These are phyloP conservation scores for Ustilago xerochloae DNA, from an alignment of 1,284 basidiomycete species.

Conservation along the genomic window DNA sequence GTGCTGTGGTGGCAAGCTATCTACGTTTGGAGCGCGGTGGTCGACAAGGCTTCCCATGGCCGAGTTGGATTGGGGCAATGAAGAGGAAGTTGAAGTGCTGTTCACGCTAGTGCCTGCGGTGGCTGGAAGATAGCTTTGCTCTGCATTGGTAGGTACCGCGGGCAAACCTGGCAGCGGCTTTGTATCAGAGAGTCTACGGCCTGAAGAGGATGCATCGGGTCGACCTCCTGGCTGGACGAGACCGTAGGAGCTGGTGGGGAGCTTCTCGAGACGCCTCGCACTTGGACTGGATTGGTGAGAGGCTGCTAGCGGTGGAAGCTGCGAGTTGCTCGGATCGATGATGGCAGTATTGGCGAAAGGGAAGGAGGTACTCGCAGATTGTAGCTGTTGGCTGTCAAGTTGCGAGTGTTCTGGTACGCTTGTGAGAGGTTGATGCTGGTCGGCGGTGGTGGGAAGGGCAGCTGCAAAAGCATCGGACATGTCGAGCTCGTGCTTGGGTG, in stretches of 20 bases:
- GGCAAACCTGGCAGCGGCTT: conserved; percentile 55
- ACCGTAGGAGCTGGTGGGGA: conserved; percentile 26
- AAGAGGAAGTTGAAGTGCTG: conserved; percentile 5
- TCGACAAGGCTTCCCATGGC: conserved; percentile 11
- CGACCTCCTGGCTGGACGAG: conserved; percentile 44
- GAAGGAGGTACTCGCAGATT: conserved; percentile 2
- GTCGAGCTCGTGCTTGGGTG: conserved; percentile 46
- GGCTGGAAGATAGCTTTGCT: conserved; percentile 35
- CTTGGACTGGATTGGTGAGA: conserved; percentile 11
- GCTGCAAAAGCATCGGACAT: conserved; percentile 23
- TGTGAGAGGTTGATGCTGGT: conserved; percentile 31
- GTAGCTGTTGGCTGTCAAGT: conserved; percentile 25
- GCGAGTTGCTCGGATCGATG: conserved; percentile 12
- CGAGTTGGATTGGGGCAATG: not conserved
- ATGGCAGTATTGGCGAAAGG: conserved; percentile 7
- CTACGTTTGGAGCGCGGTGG: conserved; percentile 13
- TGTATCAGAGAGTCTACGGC: conserved; percentile 23
- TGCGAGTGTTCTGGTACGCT: conserved; percentile 59
- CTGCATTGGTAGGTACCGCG: conserved; percentile 13
- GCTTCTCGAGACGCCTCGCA: conserved; percentile 23
- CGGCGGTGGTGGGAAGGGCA: conserved; percentile 14
- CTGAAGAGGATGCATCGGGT: conserved; percentile 13
- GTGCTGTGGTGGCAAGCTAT: conserved; percentile 51
- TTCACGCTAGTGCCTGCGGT: no score
- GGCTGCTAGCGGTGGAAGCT: conserved; percentile 4